Conservation (phyloP, 768 basidiomycete genomes). For the Boletus reticuloceps region DNA sequence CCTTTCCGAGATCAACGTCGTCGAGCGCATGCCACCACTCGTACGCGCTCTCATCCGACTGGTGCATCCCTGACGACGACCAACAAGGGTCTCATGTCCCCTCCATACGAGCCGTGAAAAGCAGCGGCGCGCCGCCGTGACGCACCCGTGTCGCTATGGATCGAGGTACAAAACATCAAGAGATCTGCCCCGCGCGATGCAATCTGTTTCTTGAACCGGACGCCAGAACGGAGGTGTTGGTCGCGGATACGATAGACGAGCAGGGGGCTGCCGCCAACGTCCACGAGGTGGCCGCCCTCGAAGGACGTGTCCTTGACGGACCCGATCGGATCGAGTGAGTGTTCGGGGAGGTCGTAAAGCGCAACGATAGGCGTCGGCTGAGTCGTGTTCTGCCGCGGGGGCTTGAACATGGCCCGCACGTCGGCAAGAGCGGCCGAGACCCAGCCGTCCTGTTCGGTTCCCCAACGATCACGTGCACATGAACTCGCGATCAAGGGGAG, state of each 20-base stretch:
- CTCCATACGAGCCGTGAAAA: slow-evolving; percentile 23
- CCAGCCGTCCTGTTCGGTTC: slow-evolving; percentile 20
- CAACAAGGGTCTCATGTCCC: slow-evolving; percentile 26
- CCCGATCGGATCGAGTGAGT: background rate
- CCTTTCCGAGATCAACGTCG: background rate
- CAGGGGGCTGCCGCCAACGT: slow-evolving; percentile 13
- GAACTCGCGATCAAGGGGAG: slow-evolving; percentile 18
- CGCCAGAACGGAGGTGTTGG: slow-evolving; percentile 18
- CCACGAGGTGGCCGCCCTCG: slow-evolving; percentile 21
- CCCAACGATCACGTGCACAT: slow-evolving; percentile 25
- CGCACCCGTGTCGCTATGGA: background rate
- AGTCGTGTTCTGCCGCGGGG: slow-evolving; percentile 2
- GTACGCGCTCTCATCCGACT: slow-evolving; percentile 16
- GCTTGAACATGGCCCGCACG: slow-evolving; percentile 23
- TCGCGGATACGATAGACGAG: slow-evolving; percentile 21
- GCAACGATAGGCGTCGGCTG: slow-evolving; percentile 18
- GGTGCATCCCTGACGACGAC: slow-evolving; percentile 22
- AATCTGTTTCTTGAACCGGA: slow-evolving; percentile 25
- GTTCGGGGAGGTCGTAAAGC: slow-evolving; percentile 23
- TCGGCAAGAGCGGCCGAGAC: slow-evolving; percentile 19
- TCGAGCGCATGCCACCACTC: slow-evolving; percentile 21
- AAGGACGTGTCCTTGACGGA: slow-evolving; percentile 18
- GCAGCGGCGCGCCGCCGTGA: slow-evolving; percentile 12
- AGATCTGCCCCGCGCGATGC: slow-evolving; percentile 24
- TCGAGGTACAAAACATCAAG: slow-evolving; percentile 22